These are phyloP conservation scores for Primulina tabacum DNA, from an alignment of 257 asterid genomes.

Conservation along the genomic window DNA sequence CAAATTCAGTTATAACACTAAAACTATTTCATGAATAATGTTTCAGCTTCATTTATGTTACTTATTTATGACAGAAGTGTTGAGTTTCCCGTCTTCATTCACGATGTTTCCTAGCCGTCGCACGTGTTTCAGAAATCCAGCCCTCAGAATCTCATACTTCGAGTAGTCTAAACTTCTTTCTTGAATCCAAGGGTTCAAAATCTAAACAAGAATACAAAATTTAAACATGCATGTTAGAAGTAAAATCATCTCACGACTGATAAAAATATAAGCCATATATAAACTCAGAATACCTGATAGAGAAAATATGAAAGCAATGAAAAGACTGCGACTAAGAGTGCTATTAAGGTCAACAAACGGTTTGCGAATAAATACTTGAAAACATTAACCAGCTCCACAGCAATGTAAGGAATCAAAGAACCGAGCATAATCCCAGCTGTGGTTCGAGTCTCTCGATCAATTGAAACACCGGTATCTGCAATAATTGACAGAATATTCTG, in stretches of 20 bases:
- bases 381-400: constrained; percentile 37
- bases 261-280: background rate
- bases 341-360: constrained; percentile 32
- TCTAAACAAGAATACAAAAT: constrained; percentile 30
- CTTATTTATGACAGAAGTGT: constrained; percentile 33
- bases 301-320: constrained; percentile 33
- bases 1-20: background rate
- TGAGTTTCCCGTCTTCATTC: constrained; percentile 35
- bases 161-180: constrained; percentile 53
- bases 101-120: constrained; percentile 36
- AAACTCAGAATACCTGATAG: constrained; percentile 38
- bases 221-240: background rate
- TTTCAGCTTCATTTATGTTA: background rate
- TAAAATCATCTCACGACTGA: background rate
- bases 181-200: constrained; percentile 57
- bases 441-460: constrained; percentile 36
- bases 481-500: background rate
- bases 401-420: constrained; percentile 46
- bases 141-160: constrained; percentile 37
- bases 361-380: constrained; percentile 25
- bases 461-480: constrained; percentile 42
- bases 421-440: constrained; percentile 50
- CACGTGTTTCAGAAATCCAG: constrained; percentile 33
- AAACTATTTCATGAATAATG: background rate
- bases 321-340: constrained; percentile 35